phyloP scores from a whole-genome alignment of 2,329 filamentous ascomycete genomes.

The Beauveria brongniartii region DNA sequence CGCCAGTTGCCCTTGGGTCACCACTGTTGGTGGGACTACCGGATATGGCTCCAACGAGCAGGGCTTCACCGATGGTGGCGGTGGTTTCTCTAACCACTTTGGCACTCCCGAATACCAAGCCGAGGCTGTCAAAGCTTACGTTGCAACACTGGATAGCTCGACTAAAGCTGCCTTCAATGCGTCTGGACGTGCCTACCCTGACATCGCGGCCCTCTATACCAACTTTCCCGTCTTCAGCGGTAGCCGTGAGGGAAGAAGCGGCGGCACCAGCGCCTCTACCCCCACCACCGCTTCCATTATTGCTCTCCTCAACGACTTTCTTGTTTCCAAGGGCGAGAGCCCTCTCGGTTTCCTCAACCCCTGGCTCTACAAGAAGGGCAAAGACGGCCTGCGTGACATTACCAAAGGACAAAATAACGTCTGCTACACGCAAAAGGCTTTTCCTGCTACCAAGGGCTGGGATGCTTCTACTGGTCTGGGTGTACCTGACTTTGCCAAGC shows the following conservation, averaged over 20 bases:
- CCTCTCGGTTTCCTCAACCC: slow-evolving; percentile 39
- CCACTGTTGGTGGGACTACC: slow-evolving; percentile 4
- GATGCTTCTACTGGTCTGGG: slow-evolving; percentile 17
- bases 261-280: slow-evolving; percentile 26
- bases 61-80: background rate
- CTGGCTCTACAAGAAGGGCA: slow-evolving; percentile 25
- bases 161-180: slow-evolving; percentile 1
- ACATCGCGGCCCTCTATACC: slow-evolving; percentile 4
- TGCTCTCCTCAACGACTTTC: slow-evolving; percentile 34
- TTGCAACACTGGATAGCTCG: background rate
- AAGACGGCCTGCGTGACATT: slow-evolving; percentile 17
- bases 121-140: slow-evolving; percentile 1
- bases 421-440: slow-evolving; percentile 11
- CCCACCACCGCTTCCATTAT: slow-evolving; percentile 35
- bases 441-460: slow-evolving; percentile 15
- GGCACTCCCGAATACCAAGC: slow-evolving; percentile 2
- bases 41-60: slow-evolving; percentile 7
- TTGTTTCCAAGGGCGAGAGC: slow-evolving; percentile 25
- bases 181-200: slow-evolving; percentile 10
- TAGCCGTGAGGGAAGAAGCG: background rate
- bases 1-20: slow-evolving; percentile 10
- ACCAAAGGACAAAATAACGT: slow-evolving; percentile 13
- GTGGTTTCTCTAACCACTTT: slow-evolving; percentile 12
- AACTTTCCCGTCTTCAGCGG: slow-evolving; percentile 1
- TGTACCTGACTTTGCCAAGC: slow-evolving; percentile 10